These are phyloP conservation scores for Aphanomyces astaci DNA, from an alignment of 352 stramenopile genomes.

Conservation along the genomic window DNA sequence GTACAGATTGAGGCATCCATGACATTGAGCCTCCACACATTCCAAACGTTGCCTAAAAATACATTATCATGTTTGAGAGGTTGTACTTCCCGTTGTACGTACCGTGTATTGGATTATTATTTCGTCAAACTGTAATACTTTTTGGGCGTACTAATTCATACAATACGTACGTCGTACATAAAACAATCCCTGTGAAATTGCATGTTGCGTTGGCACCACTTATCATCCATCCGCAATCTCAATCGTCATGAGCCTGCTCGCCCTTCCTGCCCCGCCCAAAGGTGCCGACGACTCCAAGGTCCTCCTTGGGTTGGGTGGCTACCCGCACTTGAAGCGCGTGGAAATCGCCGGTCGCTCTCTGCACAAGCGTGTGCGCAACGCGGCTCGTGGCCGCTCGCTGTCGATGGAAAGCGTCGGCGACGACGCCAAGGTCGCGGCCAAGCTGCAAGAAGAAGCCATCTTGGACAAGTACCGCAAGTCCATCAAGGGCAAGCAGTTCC, in stretches of 20 bases:
- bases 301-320: constrained; percentile 51
- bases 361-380: constrained; percentile 68
- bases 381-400: constrained; percentile 58
- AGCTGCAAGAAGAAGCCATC: constrained; percentile 57
- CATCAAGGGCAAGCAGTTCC: constrained; percentile 72
- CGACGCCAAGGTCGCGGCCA: constrained; percentile 42
- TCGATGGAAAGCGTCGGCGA: constrained; percentile 72
- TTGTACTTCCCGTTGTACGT: too few species aligned
- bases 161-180: background rate
- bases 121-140: background rate
- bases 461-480: constrained; percentile 76
- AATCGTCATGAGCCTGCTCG: constrained; percentile 27
- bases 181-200: background rate
- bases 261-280: constrained; percentile 47
- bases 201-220: constrained; percentile 7
- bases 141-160: background rate
- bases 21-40: too few species aligned
- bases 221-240: constrained; percentile 1
- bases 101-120: background rate
- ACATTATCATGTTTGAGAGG: background rate
- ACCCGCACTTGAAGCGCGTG: constrained; percentile 68
- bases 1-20: too few species aligned
- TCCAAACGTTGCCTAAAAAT: background rate
- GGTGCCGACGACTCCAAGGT: constrained; percentile 44
- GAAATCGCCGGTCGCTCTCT: constrained; percentile 62